phyloP scores from a whole-genome alignment of 164 flowering plant genomes.

The Aristolochia californica region DNA sequence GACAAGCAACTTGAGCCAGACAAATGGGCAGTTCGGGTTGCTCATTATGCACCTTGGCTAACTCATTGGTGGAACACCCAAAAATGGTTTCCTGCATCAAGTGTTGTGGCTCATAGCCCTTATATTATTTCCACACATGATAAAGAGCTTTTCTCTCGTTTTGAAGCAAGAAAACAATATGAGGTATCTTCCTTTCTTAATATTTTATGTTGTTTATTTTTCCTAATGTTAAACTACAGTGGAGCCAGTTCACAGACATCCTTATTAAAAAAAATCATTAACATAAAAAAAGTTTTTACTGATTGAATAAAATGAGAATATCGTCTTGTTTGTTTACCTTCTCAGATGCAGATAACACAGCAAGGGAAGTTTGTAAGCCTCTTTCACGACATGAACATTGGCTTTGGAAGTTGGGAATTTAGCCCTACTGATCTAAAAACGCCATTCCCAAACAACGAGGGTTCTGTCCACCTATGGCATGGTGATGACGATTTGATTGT shows the following conservation, averaged over 20 bases:
- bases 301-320: background rate
- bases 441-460: conserved; percentile 47
- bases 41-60: conserved; percentile 67
- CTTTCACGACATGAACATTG: conserved; percentile 41
- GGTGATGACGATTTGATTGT: conserved; percentile 58
- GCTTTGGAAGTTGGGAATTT: conserved; percentile 71
- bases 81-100: conserved; percentile 53
- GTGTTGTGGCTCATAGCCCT: conserved; percentile 20
- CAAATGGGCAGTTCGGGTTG: conserved; percentile 58
- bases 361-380: conserved; percentile 61
- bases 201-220: background rate
- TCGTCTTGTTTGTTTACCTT: background rate
- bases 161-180: conserved; percentile 2
- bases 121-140: conserved; percentile 35
- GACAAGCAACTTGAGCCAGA: conserved; percentile 31
- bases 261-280: background rate
- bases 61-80: conserved; percentile 89
- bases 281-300: background rate
- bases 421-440: conserved; percentile 49
- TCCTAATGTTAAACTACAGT: background rate
- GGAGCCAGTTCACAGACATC: background rate
- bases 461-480: conserved; percentile 72
- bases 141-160: conserved; percentile 19
- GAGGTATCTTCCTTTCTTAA: conserved; percentile 15
- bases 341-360: conserved; percentile 42